Conservation (phyloP, 441 rosid species). For the Flueggea neowawraea region DNA sequence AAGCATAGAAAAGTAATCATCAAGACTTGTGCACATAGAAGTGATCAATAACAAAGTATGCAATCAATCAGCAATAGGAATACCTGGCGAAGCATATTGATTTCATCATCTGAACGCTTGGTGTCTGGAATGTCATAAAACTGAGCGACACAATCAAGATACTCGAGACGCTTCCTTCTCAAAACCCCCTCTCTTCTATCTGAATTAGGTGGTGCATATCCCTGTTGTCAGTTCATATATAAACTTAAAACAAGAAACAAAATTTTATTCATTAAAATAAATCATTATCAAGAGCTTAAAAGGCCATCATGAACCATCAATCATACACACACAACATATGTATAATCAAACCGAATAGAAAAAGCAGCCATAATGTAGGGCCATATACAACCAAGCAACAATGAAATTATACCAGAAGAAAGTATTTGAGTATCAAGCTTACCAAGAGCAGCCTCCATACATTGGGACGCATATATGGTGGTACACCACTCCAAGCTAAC, state of each 20-base stretch:
- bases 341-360: no score
- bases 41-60: conserved; percentile 4
- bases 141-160: conserved; percentile 93
- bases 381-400: background rate
- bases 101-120: conserved; percentile 97
- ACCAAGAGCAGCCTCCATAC: conserved; percentile 99
- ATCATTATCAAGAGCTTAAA: no score
- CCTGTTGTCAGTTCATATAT: conserved; percentile 93
- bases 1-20: conserved; percentile 17
- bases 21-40: conserved; percentile 11
- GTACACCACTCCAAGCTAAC: conserved; percentile 97
- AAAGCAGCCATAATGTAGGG: no score
- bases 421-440: conserved; percentile 24
- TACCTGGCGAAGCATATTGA: conserved; percentile 98
- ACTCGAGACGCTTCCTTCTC: conserved; percentile 89
- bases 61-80: conserved; percentile 10
- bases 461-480: conserved; percentile 91
- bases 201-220: conserved; percentile 99
- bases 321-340: conserved; percentile 13
- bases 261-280: no score
- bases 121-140: conserved; percentile 92
- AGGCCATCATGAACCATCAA: background rate
- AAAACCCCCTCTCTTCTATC: conserved; percentile 98
- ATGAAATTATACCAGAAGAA: background rate
- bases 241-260: no score